A percentile compares a stretch with the other conserved stretches of the same genome.
These are phyloP conservation scores for Goffeauzyma gilvescens DNA, from an alignment of 768 basidiomycete species.

Conservation along the genomic window DNA sequence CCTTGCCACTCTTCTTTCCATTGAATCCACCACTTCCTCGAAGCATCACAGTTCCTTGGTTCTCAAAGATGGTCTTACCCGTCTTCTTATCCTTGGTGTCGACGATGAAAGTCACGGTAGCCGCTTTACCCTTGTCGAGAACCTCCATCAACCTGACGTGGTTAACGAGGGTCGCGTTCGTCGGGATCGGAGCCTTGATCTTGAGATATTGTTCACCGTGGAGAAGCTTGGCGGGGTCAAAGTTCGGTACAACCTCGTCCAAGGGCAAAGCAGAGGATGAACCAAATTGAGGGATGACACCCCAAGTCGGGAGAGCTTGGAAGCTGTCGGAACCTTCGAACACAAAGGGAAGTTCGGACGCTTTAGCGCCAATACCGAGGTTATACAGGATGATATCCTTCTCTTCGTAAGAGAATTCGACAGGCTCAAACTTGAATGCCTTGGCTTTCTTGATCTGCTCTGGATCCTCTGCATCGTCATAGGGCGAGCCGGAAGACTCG, in stretches of 20 bases:
- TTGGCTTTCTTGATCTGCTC: conserved; percentile 67
- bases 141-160: conserved; percentile 45
- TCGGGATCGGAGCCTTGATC: conserved; percentile 71
- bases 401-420: conserved; percentile 60
- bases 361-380: conserved; percentile 81
- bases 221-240: conserved; percentile 85
- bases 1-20: conserved; percentile 65
- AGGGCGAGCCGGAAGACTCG: conserved; percentile 11
- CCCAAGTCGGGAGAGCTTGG: conserved; percentile 70
- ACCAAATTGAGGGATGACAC: conserved; percentile 76
- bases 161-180: conserved; percentile 58
- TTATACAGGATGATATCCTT: conserved; percentile 88
- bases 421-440: conserved; percentile 37
- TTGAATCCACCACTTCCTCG: conserved; percentile 93
- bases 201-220: conserved; percentile 92
- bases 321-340: conserved; percentile 81
- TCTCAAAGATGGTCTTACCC: conserved; percentile 72
- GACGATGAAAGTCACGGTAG: conserved; percentile 60
- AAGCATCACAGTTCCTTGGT: conserved; percentile 75
- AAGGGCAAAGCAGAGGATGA: conserved; percentile 49
- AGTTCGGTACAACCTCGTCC: conserved; percentile 76
- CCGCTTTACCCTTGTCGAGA: conserved; percentile 60
- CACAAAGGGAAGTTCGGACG: conserved; percentile 74
- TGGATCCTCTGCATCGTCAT: conserved; percentile 59
- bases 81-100: conserved; percentile 61